Percentiles rank a stretch among this genome's conserved stretches.
Evolutionary conservation across 169 alveolate species (phyloP).

Genomic region (Theileria parva): DNA sequence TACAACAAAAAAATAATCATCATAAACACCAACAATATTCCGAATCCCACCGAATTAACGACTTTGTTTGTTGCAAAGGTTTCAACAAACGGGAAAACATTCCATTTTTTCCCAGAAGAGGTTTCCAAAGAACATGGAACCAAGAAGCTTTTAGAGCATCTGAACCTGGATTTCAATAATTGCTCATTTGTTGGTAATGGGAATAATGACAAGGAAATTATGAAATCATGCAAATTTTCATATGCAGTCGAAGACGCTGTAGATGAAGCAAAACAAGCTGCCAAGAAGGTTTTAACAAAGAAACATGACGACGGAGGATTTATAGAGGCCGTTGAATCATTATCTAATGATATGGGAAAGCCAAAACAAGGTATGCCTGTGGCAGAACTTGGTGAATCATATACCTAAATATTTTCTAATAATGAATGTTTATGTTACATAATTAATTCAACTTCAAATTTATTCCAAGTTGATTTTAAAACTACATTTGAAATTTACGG

Average conservation of each 20-base stretch:
- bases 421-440: too few relatives aligned
- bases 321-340: constrained; percentile 10
- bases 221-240: constrained; percentile 19
- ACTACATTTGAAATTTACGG: not conserved
- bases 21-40: not conserved
- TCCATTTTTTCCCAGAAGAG: constrained; percentile 25
- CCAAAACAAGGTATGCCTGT: not conserved
- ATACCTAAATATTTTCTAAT: too few relatives aligned
- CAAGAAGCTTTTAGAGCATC: not conserved
- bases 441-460: too few relatives aligned
- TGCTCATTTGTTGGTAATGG: constrained; percentile 59
- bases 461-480: too few relatives aligned
- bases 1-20: constrained; percentile 9
- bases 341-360: constrained; percentile 15
- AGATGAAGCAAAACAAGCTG: constrained; percentile 28
- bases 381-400: too few relatives aligned
- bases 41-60: too few relatives aligned
- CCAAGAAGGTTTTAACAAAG: constrained; percentile 28
- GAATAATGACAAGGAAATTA: constrained; percentile 27
- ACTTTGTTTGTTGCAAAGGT: too few relatives aligned
- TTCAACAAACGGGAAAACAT: not conserved
- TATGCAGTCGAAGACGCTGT: constrained; percentile 52
- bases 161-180: not conserved
- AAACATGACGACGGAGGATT: constrained; percentile 53
- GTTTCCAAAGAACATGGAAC: constrained; percentile 20